Percentiles rank a stretch among this genome's conserved stretches.
Conservation (phyloP, 108 stramenopile species). For the Epipyxis sp. region DNA sequence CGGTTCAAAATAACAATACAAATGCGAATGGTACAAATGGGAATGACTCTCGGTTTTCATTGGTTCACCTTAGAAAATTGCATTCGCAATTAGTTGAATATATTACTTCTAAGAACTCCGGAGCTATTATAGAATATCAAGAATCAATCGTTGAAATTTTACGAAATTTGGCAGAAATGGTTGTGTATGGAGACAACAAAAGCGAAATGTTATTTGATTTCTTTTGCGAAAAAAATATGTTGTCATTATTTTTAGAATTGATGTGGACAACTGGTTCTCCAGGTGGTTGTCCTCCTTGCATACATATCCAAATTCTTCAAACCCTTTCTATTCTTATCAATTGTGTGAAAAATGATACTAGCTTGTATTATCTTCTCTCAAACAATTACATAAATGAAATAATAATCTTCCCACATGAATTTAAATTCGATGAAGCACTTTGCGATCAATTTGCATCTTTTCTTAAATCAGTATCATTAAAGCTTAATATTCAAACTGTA, state of each 20-base stretch:
- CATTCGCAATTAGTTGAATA: slow-evolving; percentile 6
- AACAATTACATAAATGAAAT: slow-evolving; percentile 32
- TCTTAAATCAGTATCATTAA: slow-evolving; percentile 14
- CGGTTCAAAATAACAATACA: not conserved
- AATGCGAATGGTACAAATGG: not conserved
- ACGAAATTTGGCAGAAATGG: slow-evolving; percentile 35
- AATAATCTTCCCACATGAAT: slow-evolving; percentile 13
- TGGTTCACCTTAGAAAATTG: not conserved
- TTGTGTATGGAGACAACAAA: slow-evolving; percentile 47
- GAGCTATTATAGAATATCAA: not conserved
- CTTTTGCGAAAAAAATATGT: slow-evolving; percentile 47
- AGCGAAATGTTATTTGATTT: slow-evolving; percentile 42
- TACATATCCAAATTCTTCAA: slow-evolving; percentile 32
- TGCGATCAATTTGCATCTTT: slow-evolving; percentile 14
- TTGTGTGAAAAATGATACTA: slow-evolving; percentile 27
- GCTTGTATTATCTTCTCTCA: slow-evolving; percentile 29
- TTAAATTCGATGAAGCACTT: not conserved
- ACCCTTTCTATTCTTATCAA: slow-evolving; percentile 9
- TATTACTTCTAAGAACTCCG: not conserved
- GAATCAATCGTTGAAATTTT: slow-evolving; percentile 17
- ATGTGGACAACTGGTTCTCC: not conserved
- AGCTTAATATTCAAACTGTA: slow-evolving; percentile 28
- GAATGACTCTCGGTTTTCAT: not conserved
- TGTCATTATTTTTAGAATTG: slow-evolving; percentile 32
- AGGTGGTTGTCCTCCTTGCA: not conserved